phyloP scores from a whole-genome alignment of 2,329 filamentous ascomycete genomes.

The Cladosporium sp. region DNA sequence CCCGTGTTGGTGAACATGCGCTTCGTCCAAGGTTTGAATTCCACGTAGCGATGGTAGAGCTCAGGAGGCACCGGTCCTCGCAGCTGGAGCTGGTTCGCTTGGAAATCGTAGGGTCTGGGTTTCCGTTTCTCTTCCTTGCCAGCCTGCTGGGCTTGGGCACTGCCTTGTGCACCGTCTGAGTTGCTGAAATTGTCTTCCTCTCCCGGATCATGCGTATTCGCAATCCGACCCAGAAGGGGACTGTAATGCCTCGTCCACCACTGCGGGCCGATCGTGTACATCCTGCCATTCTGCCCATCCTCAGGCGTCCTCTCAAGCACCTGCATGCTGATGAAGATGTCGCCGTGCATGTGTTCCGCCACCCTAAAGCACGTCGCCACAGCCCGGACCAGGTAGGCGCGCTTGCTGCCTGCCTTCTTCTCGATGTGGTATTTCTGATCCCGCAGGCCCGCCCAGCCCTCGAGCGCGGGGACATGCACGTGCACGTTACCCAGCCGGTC shows the following conservation, averaged over 20 bases:
- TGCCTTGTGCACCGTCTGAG: background rate
- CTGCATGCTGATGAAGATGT: constrained; percentile 68
- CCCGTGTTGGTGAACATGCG: constrained; percentile 81
- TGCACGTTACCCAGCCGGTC: constrained; percentile 86
- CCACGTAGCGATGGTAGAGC: constrained; percentile 88
- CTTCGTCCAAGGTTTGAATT: constrained; percentile 86
- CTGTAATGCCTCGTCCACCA: constrained; percentile 81
- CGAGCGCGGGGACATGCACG: constrained; percentile 58
- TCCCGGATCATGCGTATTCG: constrained; percentile 58
- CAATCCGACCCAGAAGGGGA: constrained; percentile 78
- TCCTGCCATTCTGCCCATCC: constrained; percentile 54
- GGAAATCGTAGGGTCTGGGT: constrained; percentile 70
- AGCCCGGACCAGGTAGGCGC: constrained; percentile 73
- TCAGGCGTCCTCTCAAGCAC: constrained; percentile 68
- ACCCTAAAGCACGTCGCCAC: constrained; percentile 60
- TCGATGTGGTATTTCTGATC: constrained; percentile 66
- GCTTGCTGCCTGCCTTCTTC: constrained; percentile 82
- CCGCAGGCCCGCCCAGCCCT: constrained; percentile 65
- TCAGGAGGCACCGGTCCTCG: constrained; percentile 73
- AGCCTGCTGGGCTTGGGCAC: constrained; percentile 14
- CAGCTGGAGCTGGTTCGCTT: constrained; percentile 87
- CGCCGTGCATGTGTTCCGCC: constrained; percentile 63
- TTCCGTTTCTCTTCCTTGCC: constrained; percentile 42
- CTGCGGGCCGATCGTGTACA: constrained; percentile 76
- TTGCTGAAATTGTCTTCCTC: constrained; percentile 27